phyloP scores from a whole-genome alignment of 306 rosid genomes.

The Urtica urens region DNA sequence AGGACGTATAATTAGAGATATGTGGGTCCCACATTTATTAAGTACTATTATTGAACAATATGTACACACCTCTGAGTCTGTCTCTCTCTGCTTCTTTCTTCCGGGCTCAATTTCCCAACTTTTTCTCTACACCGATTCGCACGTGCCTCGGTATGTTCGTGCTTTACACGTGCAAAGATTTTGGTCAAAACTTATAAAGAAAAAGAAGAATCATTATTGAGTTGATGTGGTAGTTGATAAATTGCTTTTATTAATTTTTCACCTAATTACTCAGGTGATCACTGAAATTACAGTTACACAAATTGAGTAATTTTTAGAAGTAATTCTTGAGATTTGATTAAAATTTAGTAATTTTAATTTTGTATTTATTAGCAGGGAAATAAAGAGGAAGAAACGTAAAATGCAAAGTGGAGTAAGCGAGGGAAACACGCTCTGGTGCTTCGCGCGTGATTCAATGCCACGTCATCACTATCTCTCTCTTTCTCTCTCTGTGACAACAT shows the following conservation, averaged over 20 bases:
- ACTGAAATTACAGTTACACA: no score
- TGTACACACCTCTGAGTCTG: neutral
- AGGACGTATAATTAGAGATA: neutral
- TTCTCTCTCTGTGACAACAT: neutral
- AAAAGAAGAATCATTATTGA: no score
- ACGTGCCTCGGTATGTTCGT: neutral
- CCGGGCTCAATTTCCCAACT: slow-evolving; percentile 7
- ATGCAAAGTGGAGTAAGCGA: neutral
- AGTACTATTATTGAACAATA: neutral
- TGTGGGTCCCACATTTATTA: neutral
- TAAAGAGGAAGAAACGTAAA: neutral
- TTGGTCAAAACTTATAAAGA: neutral
- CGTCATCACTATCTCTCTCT: neutral
- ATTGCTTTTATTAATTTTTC: no score
- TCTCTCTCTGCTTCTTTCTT: neutral
- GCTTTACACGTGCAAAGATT: neutral
- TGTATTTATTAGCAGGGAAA: neutral
- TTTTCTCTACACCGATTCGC: neutral
- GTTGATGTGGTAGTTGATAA: no score
- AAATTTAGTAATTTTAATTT: no score
- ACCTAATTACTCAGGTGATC: no score
- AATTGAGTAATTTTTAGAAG: no score
- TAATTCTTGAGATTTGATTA: no score
- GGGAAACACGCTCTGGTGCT: neutral
- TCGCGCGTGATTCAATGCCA: slow-evolving; percentile 1